phyloP scores from a whole-genome alignment of 169 alveolate species.

The Blepharisma undulans region DNA sequence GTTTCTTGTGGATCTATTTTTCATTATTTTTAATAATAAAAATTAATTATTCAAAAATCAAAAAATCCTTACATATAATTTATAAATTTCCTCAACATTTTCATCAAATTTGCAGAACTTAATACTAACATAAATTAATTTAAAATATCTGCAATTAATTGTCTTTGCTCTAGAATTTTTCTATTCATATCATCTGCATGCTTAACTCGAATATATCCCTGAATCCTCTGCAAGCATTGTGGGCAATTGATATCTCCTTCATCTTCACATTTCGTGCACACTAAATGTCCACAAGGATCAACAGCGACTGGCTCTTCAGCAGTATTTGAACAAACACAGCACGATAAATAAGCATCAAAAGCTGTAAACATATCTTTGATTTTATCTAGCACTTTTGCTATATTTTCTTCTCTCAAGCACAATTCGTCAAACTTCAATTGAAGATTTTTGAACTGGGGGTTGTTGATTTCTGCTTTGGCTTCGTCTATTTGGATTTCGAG shows the following conservation, averaged over 20 bases:
- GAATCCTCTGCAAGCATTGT: neutral
- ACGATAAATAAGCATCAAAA: neutral
- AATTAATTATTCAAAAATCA: too few relatives aligned
- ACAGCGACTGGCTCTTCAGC: neutral
- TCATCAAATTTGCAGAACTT: neutral
- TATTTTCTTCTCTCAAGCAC: neutral
- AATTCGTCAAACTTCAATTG: neutral
- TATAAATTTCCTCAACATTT: too few relatives aligned
- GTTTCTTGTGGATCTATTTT: neutral
- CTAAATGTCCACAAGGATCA: conserved; percentile 12
- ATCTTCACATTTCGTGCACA: neutral
- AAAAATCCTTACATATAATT: too few relatives aligned
- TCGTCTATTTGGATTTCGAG: neutral
- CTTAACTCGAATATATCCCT: neutral
- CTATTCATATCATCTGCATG: neutral
- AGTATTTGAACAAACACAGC: neutral
- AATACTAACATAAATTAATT: too few relatives aligned
- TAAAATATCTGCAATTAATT: neutral
- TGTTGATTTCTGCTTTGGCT: neutral
- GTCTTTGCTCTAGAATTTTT: neutral
- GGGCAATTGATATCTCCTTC: neutral
- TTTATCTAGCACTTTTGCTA: neutral
- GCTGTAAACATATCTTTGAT: neutral
- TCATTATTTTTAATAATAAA: neutral
- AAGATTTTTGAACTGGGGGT: neutral